phyloP scores from a whole-genome alignment of 2,329 filamentous ascomycete species.

The Exophiala dermatitidis region DNA sequence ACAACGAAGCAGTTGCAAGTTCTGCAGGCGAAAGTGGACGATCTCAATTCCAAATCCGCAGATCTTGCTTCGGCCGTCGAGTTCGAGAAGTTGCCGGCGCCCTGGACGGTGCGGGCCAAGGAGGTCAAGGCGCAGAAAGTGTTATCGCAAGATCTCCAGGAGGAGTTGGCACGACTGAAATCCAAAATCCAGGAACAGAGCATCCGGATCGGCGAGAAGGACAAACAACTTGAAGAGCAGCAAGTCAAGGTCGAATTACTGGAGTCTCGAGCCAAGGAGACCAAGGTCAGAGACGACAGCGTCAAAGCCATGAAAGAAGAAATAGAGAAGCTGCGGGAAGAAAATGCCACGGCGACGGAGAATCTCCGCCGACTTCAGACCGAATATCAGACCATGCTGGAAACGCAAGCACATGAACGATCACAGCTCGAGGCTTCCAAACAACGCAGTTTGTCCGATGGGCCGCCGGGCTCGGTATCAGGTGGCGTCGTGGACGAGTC shows the following conservation, averaged over 20 bases:
- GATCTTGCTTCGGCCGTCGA: slow-evolving; percentile 68
- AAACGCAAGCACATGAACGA: slow-evolving; percentile 38
- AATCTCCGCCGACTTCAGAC: slow-evolving; percentile 33
- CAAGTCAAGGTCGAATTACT: slow-evolving; percentile 72
- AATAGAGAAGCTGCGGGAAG: slow-evolving; percentile 35
- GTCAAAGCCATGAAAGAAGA: slow-evolving; percentile 40
- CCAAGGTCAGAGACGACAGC: slow-evolving; percentile 61
- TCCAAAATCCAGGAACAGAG: slow-evolving; percentile 74
- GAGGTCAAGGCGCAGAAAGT: slow-evolving; percentile 77
- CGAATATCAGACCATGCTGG: slow-evolving; percentile 34
- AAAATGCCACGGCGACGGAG: slow-evolving; percentile 31
- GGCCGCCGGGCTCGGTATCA: slow-evolving; percentile 34
- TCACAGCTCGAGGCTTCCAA: slow-evolving; percentile 39
- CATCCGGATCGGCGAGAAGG: slow-evolving; percentile 62
- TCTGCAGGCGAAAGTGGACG: slow-evolving; percentile 36
- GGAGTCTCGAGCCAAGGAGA: slow-evolving; percentile 78
- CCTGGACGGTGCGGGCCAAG: slow-evolving; percentile 76
- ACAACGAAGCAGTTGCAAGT: slow-evolving; percentile 17
- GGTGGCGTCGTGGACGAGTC: slow-evolving; percentile 30
- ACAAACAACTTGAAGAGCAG: slow-evolving; percentile 72
- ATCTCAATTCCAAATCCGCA: slow-evolving; percentile 62
- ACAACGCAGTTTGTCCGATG: slow-evolving; percentile 34
- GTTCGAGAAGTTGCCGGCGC: slow-evolving; percentile 64
- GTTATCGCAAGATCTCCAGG: slow-evolving; percentile 72
- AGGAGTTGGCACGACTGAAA: slow-evolving; percentile 71